phyloP scores from a whole-genome alignment of 495 filamentous ascomycete genomes.

The Hypomontagnella submonticulosa region DNA sequence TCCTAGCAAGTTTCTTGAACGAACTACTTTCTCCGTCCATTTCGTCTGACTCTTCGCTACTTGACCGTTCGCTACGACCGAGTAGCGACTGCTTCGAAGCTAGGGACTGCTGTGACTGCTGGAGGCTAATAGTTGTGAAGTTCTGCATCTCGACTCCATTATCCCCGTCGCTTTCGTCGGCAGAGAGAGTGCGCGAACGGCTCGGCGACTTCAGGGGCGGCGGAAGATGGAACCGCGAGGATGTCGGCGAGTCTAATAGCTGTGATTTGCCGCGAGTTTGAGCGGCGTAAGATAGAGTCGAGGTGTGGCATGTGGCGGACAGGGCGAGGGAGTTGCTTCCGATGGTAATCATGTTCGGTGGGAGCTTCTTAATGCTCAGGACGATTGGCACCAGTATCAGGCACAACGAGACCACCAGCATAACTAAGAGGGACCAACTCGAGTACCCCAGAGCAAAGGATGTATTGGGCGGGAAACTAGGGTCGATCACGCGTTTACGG shows the following conservation, averaged over 20 bases:
- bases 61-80: constrained; percentile 2
- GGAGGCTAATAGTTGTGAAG: not conserved
- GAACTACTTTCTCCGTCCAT: constrained; percentile 3
- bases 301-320: constrained; percentile 39
- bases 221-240: constrained; percentile 4
- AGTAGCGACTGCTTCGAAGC: constrained; percentile 10
- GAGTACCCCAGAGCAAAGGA: constrained; percentile 36
- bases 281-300: constrained; percentile 23
- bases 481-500: not conserved
- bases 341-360: constrained; percentile 30
- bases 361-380: constrained; percentile 20
- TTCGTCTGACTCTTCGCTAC: not conserved
- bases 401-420: constrained; percentile 21
- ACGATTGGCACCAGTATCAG: constrained; percentile 21
- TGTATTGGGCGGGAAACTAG: constrained; percentile 33
- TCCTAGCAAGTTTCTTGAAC: constrained; percentile 32
- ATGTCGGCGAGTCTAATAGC: not conserved
- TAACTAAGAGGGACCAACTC: constrained; percentile 20
- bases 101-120: constrained; percentile 8
- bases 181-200: constrained; percentile 2
- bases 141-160: constrained; percentile 22
- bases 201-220: constrained; percentile 8
- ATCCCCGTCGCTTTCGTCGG: not conserved
- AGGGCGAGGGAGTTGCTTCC: constrained; percentile 41
- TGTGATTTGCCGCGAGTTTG: not conserved